Evolutionary conservation across 2,329 filamentous ascomycete genomes (phyloP).

Genomic region (Cordyceps cateniannulata): DNA sequence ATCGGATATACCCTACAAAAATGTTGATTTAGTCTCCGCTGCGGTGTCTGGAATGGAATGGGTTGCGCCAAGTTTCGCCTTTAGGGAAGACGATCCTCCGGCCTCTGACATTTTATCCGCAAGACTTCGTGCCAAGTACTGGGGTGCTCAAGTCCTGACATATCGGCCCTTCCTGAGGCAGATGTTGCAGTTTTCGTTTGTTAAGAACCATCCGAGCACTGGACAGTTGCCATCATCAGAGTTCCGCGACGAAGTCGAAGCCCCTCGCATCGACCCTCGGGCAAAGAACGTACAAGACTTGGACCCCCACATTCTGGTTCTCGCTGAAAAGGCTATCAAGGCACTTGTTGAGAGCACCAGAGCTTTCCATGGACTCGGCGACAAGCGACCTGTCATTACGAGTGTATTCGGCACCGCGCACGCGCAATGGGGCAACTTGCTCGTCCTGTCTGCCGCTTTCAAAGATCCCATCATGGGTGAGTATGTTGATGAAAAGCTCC

Average conservation of each 20-base stretch:
- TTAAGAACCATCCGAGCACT: conserved; percentile 28
- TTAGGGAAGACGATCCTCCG: conserved; percentile 61
- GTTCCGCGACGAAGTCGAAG: conserved; percentile 30
- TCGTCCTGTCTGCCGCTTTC: conserved; percentile 81
- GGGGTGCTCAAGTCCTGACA: conserved; percentile 84
- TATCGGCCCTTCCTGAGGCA: conserved; percentile 67
- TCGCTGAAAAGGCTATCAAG: conserved; percentile 57
- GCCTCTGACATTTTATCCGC: conserved; percentile 73
- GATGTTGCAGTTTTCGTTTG: conserved; percentile 44
- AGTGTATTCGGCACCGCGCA: conserved; percentile 94
- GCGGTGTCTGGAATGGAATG: conserved; percentile 37
- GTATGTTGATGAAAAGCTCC: conserved; percentile 48
- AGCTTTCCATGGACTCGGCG: conserved; percentile 63
- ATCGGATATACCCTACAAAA: conserved; percentile 32
- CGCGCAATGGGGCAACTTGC: conserved; percentile 94
- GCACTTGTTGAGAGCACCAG: conserved; percentile 79
- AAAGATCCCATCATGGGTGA: conserved; percentile 55
- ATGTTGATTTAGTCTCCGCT: conserved; percentile 40
- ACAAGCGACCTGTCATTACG: conserved; percentile 75
- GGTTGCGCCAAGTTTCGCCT: conserved; percentile 47
- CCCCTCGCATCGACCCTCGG: conserved; percentile 31
- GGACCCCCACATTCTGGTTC: conserved; percentile 40
- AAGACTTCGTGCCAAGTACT: conserved; percentile 86
- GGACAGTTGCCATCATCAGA: conserved; percentile 28
- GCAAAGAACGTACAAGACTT: conserved; percentile 33